Evolutionary conservation across 441 rosid genomes (phyloP).

Genomic region (Bocquillonia castaneifolia): DNA sequence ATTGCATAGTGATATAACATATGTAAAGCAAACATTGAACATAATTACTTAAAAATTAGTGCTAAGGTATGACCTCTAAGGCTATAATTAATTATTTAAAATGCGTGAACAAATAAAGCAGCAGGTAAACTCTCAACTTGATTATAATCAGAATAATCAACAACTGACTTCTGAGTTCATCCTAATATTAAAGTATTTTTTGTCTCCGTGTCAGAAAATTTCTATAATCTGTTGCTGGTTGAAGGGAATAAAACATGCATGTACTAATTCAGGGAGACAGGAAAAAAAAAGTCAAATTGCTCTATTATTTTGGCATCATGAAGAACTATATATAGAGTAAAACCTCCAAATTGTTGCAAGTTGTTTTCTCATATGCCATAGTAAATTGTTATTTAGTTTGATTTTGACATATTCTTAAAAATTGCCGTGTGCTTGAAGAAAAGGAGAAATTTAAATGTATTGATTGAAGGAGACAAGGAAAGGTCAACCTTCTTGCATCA

Average conservation of each 20-base stretch:
- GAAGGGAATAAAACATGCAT: not conserved
- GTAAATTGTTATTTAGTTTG: not conserved
- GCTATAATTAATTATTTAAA: not conserved
- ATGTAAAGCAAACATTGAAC: not conserved
- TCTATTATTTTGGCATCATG: not conserved
- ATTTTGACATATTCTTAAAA: conserved; percentile 1
- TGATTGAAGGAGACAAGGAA: too few species aligned
- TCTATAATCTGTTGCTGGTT: not conserved
- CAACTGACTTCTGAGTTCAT: not conserved
- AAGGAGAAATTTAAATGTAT: too few species aligned
- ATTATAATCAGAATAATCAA: not conserved
- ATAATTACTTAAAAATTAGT: not conserved
- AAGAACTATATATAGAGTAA: not conserved
- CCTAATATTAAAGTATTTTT: not conserved
- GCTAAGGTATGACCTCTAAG: not conserved
- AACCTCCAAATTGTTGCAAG: not conserved
- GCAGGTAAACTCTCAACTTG: not conserved
- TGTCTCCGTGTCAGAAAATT: not conserved
- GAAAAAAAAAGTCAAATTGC: not conserved
- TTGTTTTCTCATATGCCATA: not conserved
- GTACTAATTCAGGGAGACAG: conserved; percentile 8
- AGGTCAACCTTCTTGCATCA: too few species aligned
- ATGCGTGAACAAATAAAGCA: not conserved
- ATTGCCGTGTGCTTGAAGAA: not conserved
- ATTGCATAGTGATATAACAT: not conserved